A percentile compares a stretch with the other conserved stretches of the same genome.
phyloP scores from a whole-genome alignment of 1,139 yeast species.

The Blastobotrys aristatus region DNA sequence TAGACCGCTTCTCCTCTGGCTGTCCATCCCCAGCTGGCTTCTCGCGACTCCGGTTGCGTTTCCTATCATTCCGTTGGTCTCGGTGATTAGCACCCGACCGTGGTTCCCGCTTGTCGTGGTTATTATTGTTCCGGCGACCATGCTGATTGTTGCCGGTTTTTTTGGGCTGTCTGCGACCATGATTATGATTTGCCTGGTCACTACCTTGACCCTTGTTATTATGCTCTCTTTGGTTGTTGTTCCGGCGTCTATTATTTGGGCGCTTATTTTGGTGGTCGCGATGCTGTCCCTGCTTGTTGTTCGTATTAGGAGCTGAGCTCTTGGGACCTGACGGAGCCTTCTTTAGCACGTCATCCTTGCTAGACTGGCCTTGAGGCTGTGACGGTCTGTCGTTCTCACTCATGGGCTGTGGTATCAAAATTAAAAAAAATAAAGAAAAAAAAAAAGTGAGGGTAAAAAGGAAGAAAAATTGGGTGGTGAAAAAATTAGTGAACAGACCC shows the following conservation, averaged over 20 bases:
- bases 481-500: no score
- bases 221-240: neutral
- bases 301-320: neutral
- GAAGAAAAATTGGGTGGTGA: no score
- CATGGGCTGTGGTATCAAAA: no score
- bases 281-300: neutral
- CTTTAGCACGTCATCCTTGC: constrained; percentile 2
- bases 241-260: neutral
- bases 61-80: neutral
- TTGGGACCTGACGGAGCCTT: constrained; percentile 8
- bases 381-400: neutral
- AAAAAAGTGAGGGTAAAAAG: no score
- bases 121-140: neutral
- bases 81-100: neutral
- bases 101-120: neutral
- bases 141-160: no score
- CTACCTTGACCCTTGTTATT: neutral
- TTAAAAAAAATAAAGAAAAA: no score
- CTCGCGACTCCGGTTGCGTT: neutral
- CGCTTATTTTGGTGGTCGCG: neutral
- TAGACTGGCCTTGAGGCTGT: neutral
- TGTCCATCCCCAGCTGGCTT: neutral
- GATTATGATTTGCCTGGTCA: neutral
- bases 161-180: no score
- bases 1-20: neutral